Evolutionary conservation across 148 eudicot genomes (phyloP), one percentile per base, ranked within the genome.

Genomic region (Rhododendron henanense): DNA sequence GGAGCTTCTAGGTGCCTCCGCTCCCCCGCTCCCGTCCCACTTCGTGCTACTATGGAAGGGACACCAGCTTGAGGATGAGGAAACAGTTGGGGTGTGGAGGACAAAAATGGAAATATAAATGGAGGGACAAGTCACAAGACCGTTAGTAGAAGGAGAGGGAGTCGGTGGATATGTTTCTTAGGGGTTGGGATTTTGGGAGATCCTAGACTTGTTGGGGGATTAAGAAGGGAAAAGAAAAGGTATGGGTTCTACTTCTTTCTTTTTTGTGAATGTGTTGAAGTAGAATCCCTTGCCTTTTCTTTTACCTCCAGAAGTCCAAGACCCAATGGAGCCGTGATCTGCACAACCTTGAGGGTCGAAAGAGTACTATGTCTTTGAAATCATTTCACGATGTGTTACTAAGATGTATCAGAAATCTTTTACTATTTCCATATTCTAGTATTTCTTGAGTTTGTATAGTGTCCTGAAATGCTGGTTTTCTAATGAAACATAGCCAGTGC

Each of bases 391-490:
- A 11, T 83, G 15, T 65, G 84, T 61, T 10, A 23, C 33, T 41
- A 41, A 21, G 77, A 44, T 44, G 76, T 3, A n/a, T n/a, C 41
- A 67, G 55, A 45, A 83, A 21, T 83, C n/a, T 63, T 65, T 83
- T 44, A 55, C 21, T 55, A 10, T 67, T 67, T 44, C 77, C 55
- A 65, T 33, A 21, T 81, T 28, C 19, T 33, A 37, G 6, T 81
- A 1, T 53, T 15, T 57, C 28, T 81, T 18, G 63, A 80, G 41
- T 51, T 51, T 51, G 31, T 4, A 47, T 45, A n/a, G 81, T n/a
- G 55, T 47, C 51, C 81, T 45, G 81, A n/a, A 78, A 45, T 48
- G 82, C 51, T 61, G 33, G 73, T 59, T 82, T 37, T 39, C 75
- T 9, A 10, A 28, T 5, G 33, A 67, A 63, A 44, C 28, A 19